A percentile compares a stretch with the other conserved stretches of the same genome.
Conservation (phyloP, 441 rosid species). For the Mallotus japonicus region DNA sequence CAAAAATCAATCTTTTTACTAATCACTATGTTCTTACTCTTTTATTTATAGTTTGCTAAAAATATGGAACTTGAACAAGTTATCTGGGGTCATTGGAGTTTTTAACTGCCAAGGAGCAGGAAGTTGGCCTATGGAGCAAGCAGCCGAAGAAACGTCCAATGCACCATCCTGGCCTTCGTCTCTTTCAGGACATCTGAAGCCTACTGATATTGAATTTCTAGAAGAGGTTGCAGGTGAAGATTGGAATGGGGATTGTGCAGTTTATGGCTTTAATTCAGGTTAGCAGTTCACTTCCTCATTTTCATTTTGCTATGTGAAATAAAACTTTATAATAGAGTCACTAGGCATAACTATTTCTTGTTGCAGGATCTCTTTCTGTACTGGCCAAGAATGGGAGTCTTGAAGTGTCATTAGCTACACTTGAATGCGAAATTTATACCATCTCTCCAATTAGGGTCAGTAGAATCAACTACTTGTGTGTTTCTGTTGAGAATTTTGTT, state of each 20-base stretch:
- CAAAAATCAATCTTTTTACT: background rate
- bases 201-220: conserved; percentile 49
- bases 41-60: conserved; percentile 44
- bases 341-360: background rate
- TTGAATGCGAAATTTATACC: conserved; percentile 47
- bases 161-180: conserved; percentile 13
- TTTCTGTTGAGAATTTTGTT: background rate
- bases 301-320: background rate
- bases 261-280: conserved; percentile 51
- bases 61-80: conserved; percentile 67
- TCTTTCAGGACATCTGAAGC: conserved; percentile 40
- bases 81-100: conserved; percentile 56
- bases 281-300: conserved; percentile 11
- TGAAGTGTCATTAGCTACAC: conserved; percentile 38
- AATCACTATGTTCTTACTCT: background rate
- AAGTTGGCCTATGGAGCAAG: conserved; percentile 48
- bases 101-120: conserved; percentile 85
- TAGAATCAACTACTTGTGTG: conserved; percentile 1
- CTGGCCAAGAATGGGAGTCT: conserved; percentile 37
- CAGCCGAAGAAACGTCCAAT: conserved; percentile 15
- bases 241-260: conserved; percentile 52
- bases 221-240: conserved; percentile 42
- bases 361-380: conserved; percentile 37
- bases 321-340: too few species aligned
- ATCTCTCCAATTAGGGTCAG: conserved; percentile 50